Base-by-base conservation (phyloP, 2,329 filamentous ascomycete species). In the Neonectria magnoliae region DNA sequence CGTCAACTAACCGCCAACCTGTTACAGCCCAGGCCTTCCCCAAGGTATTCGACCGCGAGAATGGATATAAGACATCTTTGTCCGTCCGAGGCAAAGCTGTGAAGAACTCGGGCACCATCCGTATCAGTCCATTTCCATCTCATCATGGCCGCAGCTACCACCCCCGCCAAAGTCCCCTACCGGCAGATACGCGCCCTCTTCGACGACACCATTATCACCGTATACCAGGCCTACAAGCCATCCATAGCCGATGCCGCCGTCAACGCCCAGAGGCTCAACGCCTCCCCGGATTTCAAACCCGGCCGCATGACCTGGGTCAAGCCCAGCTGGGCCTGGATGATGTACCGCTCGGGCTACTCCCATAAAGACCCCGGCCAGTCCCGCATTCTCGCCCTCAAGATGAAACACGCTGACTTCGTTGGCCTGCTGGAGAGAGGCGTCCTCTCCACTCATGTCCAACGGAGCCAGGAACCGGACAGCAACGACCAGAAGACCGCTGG, bases 291-390 rank as follows among this genome's bases (percentile, higher is more conserved):
- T 7, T 90, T 89, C 77, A 80, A 76, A 14, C 78, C 79, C n/a
- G 76, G 76, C 1, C 83, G 88, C 56, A 90, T 89, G 87, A 90
- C 88, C 4, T 90, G 88, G 88, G 84, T 90, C 68, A 90, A 90
- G 71, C 87, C 87, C 0, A 86, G 83, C 63, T 90, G 87, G 83
- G 78, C 81, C 51, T 90, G 88, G 88, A 88, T 89, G 83, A 84
- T 89, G 76, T 90, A 90, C 73, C 86, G 88, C 52, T 81, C 82
- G 20, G 88, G 87, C 16, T 90, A 89, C 77, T 85, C 84, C 0
- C 82, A 80, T 74, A 90, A 90, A 69, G 85, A 88, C 64, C 31
- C 74, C 0, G 75, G 82, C 3, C 88, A 90, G 74, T 80, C 82
- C 36, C 83, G 82, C 51, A 85, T 90, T 27, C 80, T 91, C 1